Percentiles rank a stretch among this genome's conserved stretches.
Conservation (phyloP, 148 eudicot species). For the Rhododendron griersonianum region DNA sequence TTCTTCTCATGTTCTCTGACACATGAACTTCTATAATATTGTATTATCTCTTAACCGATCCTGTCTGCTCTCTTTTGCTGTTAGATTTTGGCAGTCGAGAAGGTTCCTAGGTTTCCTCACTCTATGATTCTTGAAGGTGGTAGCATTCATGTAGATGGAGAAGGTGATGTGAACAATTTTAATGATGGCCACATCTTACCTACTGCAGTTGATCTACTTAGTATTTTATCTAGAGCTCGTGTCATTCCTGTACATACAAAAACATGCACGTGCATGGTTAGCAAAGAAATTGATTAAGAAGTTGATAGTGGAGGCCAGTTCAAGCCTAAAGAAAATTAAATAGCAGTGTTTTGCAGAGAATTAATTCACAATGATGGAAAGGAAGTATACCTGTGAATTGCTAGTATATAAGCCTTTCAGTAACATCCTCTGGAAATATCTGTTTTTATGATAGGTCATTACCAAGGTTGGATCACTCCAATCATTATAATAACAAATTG, state of each 20-base stretch:
- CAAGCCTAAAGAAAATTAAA: neutral
- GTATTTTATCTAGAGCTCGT: neutral
- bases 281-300: neutral
- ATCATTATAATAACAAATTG: neutral
- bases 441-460: neutral
- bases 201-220: neutral
- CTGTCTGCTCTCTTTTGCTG: slow-evolving; percentile 6
- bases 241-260: neutral
- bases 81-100: slow-evolving; percentile 73
- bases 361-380: neutral
- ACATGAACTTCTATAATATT: neutral
- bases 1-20: neutral
- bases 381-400: neutral
- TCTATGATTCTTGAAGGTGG: slow-evolving; percentile 96
- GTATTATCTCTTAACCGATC: neutral
- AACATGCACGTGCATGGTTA: neutral
- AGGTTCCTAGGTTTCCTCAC: slow-evolving; percentile 76
- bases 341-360: neutral
- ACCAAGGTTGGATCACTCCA: neutral
- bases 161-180: slow-evolving; percentile 42
- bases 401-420: neutral
- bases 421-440: neutral
- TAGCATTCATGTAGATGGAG: slow-evolving; percentile 99
- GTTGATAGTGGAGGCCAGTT: neutral
- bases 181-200: neutral